These are phyloP conservation scores for Posidonia oceanica DNA, from an alignment of 116 monocot species.

Conservation along the genomic window DNA sequence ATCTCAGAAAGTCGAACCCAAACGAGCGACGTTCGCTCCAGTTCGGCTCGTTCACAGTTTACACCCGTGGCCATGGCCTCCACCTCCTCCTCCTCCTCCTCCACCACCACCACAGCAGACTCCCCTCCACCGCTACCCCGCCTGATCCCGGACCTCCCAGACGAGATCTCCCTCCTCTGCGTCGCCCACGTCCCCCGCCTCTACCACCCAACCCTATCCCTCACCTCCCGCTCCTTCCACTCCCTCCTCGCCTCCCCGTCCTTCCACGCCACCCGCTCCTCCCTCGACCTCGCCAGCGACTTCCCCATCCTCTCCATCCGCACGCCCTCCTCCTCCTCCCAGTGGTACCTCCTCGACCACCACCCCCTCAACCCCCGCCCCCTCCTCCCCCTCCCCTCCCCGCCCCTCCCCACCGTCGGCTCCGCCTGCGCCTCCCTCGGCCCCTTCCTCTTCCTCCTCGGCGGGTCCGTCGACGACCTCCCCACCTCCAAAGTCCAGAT, in stretches of 20 bases:
- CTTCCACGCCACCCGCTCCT: background rate
- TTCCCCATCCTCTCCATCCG: conserved; percentile 29
- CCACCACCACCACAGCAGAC: no score
- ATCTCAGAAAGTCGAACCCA: no score
- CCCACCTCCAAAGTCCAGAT: conserved; percentile 38
- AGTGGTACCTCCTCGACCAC: conserved; percentile 26
- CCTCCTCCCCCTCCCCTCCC: conserved; percentile 32
- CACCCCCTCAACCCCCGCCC: conserved; percentile 23
- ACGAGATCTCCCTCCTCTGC: conserved; percentile 11
- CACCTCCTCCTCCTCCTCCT: no score
- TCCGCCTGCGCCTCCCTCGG: conserved; percentile 33
- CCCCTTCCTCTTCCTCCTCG: conserved; percentile 35
- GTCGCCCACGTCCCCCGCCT: no score
- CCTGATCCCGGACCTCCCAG: conserved; percentile 42
- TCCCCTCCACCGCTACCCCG: background rate
- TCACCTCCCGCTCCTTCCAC: no score
- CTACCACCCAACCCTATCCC: no score
- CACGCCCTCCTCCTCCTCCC: conserved; percentile 29
- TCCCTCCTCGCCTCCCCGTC: no score
- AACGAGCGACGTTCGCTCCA: no score
- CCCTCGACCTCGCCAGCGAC: conserved; percentile 17
- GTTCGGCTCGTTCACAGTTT: no score
- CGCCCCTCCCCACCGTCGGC: conserved; percentile 29
- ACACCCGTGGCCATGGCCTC: no score
- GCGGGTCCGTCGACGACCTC: conserved; percentile 27